These are phyloP conservation scores for Oleoguttula mirabilis DNA, from an alignment of 495 filamentous ascomycete species.

Conservation along the genomic window DNA sequence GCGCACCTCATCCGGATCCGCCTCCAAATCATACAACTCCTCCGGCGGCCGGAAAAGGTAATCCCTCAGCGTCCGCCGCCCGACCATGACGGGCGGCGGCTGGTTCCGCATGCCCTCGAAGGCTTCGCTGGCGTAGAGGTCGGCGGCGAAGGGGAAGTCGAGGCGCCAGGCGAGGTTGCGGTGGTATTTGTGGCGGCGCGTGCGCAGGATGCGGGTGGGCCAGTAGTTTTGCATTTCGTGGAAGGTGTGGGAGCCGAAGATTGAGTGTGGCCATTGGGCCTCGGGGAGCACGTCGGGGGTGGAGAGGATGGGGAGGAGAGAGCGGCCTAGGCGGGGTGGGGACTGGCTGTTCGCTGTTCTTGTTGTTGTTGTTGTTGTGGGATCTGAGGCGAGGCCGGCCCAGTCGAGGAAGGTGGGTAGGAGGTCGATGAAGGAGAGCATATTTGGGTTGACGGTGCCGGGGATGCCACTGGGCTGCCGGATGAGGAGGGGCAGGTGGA, in stretches of 20 bases:
- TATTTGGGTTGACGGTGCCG: slow-evolving; percentile 31
- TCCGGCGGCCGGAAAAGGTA: slow-evolving; percentile 34
- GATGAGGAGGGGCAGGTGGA: slow-evolving; percentile 34
- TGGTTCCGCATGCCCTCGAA: slow-evolving; percentile 36
- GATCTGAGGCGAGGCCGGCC: slow-evolving; percentile 20
- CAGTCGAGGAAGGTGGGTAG: slow-evolving; percentile 36
- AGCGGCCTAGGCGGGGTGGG: slow-evolving; percentile 23
- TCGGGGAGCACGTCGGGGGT: slow-evolving; percentile 11
- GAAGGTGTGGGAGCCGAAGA: slow-evolving; percentile 41
- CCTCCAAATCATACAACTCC: slow-evolving; percentile 34
- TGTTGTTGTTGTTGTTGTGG: background rate
- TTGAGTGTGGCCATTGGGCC: slow-evolving; percentile 19
- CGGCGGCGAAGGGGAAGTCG: slow-evolving; percentile 37
- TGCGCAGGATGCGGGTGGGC: slow-evolving; percentile 36
- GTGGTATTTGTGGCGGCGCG: slow-evolving; percentile 35
- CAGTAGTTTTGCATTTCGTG: slow-evolving; percentile 40
- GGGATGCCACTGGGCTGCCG: slow-evolving; percentile 23
- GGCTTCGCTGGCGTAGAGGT: slow-evolving; percentile 34
- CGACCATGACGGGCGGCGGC: slow-evolving; percentile 27
- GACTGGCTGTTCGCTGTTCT: background rate
- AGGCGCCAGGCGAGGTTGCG: slow-evolving; percentile 36
- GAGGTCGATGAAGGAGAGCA: slow-evolving; percentile 38
- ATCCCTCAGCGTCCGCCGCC: slow-evolving; percentile 26
- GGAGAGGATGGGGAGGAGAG: slow-evolving; percentile 32
- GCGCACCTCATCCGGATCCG: slow-evolving; percentile 31